Evolutionary conservation across 805 yeast species (phyloP), one percentile per base, ranked within the genome.

Genomic region (Saccharomycopsis sp.): DNA sequence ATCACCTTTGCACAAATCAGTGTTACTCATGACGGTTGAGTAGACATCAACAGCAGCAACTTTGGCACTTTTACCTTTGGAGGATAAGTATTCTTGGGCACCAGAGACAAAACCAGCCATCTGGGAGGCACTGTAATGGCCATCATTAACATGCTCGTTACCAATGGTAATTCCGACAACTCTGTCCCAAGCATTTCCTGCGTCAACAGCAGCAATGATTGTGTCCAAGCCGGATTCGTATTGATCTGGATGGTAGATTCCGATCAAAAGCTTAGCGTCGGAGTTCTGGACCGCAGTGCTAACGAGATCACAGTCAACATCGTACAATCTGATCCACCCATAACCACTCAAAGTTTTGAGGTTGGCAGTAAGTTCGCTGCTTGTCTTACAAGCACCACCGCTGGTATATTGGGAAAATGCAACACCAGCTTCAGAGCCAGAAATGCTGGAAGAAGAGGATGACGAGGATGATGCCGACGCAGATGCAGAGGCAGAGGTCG

Each of bases 101-200:
- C 89, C 61, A 15, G 70, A 58, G 16, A 83, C 75, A 15, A 81
- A 83, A 37, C 66, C 58, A 2, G 70, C 68, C 37, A 81, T 77
- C 41, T 78, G 88, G 64, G 79, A 69, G 58, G 84, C 84, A 60
- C 85, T 70, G 66, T 95, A 94, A 61, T 71, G 68, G 68, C 97
- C 97, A 66, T 71, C 65, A 86, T 94, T 92, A 64, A 92, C 98
- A 71, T 91, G 82, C 80, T 92, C 99, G 81, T 92, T 92, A 83
- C 99, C 99, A 68, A 94, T 80, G 61, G 92, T 83, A 60, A 88
- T 84, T 68, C 92, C 87, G 76, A 79, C 68, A 65, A 88, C 77
- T 66, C 83, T 85, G 69, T 75, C 79, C 94, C 94, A 87, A 58
- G 89, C 83, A 61, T 71, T 64, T 72, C 91, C 91, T 70, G 81